Evolutionary conservation across 164 flowering plant species (phyloP).

Genomic region (Echeveria elegans): DNA sequence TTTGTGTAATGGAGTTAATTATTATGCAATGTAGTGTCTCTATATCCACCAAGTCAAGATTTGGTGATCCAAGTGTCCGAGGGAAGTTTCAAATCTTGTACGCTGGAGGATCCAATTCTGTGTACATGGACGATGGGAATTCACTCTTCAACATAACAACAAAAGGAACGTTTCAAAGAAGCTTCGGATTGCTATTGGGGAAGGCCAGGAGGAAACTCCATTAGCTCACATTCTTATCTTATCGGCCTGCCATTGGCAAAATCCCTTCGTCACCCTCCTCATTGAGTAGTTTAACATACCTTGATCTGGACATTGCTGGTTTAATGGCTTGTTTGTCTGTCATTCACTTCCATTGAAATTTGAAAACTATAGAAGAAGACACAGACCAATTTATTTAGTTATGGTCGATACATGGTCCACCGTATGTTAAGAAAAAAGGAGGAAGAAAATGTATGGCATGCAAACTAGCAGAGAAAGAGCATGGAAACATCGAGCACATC

Average conservation of each 20-base stretch:
- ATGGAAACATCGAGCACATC: neutral
- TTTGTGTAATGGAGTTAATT: no score
- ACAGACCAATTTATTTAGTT: no score
- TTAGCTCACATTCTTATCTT: constrained; percentile 56
- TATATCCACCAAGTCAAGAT: constrained; percentile 94
- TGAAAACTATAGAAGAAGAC: no score
- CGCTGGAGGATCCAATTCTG: constrained; percentile 60
- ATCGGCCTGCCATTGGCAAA: constrained; percentile 59
- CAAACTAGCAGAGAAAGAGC: neutral
- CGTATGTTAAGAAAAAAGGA: no score
- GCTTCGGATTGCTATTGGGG: constrained; percentile 51
- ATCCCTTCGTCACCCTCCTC: constrained; percentile 41
- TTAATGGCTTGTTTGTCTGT: constrained; percentile 12
- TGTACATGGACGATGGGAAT: constrained; percentile 72
- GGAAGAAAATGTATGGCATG: no score
- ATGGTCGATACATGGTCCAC: no score
- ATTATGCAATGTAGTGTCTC: constrained; percentile 42
- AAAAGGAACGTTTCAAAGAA: constrained; percentile 65
- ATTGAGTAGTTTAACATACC: constrained; percentile 6
- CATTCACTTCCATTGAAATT: constrained; percentile 14
- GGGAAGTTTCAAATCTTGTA: constrained; percentile 53
- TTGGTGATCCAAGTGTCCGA: constrained; percentile 76
- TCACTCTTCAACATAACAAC: constrained; percentile 72
- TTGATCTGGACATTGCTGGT: constrained; percentile 16
- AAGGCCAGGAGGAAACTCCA: constrained; percentile 33